Evolutionary conservation across 2,329 filamentous ascomycete genomes (phyloP), one percentile per base, ranked within the genome.

Genomic region (Catunica adiposa): DNA sequence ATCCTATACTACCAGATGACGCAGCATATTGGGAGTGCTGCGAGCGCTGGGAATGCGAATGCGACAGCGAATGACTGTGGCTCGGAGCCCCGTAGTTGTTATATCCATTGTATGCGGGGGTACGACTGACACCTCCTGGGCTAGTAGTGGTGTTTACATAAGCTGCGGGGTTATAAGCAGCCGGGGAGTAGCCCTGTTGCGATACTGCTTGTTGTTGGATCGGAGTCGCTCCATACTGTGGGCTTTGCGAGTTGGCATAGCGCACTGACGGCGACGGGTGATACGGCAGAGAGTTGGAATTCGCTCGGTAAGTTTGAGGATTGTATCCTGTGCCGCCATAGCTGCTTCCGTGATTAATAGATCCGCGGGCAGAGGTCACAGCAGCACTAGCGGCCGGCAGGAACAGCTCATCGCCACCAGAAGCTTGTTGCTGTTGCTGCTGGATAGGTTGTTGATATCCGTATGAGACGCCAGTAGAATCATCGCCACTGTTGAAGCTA

Each of bases 401-500:
- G 26, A 58, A 58, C 15, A 58, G 53, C 44, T 58, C 56, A 40
- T 53, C 56, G 31, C 34, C 3, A 22, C 50, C 44, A 22, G 55
- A 40, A 34, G 29, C 5, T 34, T 34, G 29, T 34, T 51, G 46
- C n/a, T 54, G 52, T 6, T 50, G 47, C 11, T 34, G 42, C 11
- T 54, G 51, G 51, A 61, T 61, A 60, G 62, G 60, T 42, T 65
- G 60, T 54, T 66, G 63, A 53, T 64, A 65, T 54, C 68, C 64
- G 22, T 58, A 58, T 15, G 48, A 48, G 11, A 58, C 56, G 17
- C 56, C 78, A 51, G 71, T 69, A 51, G 74, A 71, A 66, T 90
- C 85, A 66, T 92, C 86, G 61, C 83, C 85, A 61, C 76, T 79
- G 66, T 88, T 82, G 71, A 86, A 89, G 71, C 84, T 90, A 51